phyloP scores from a whole-genome alignment of 768 basidiomycete genomes.

The Tricholoma matsutake region DNA sequence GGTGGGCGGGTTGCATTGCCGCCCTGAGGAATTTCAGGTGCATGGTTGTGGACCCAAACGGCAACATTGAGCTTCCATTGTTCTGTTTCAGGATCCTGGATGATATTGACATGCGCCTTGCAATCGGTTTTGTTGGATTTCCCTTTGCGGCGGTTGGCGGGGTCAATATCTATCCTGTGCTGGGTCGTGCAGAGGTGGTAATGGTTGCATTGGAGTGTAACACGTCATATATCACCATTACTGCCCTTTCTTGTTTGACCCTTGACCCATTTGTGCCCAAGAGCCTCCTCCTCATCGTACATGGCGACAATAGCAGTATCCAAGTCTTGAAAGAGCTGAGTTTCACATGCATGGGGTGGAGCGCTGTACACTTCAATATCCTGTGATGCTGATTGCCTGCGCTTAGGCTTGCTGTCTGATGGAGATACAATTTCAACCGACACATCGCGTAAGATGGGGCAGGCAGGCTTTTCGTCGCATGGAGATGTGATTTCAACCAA shows the following conservation, averaged over 20 bases:
- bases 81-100: not conserved
- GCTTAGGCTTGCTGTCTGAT: no score
- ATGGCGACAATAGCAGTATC: conserved; percentile 10
- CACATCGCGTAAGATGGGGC: no score
- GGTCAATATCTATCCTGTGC: conserved; percentile 12
- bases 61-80: conserved; percentile 14
- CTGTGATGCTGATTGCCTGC: no score
- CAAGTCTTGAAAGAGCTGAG: conserved; percentile 1
- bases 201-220: conserved; percentile 20
- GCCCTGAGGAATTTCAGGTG: conserved; percentile 17
- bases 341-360: not conserved
- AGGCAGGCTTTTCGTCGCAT: no score
- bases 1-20: conserved; percentile 14
- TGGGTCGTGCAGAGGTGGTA: not conserved
- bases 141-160: conserved; percentile 13
- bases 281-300: no score
- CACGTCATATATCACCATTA: not conserved
- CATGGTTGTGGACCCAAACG: conserved; percentile 25
- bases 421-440: no score
- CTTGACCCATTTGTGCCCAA: conserved; percentile 17
- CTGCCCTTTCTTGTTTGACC: conserved; percentile 12
- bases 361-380: no score
- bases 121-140: conserved; percentile 19
- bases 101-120: conserved; percentile 20
- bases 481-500: no score